Evolutionary conservation across 805 yeast genomes (phyloP).

Genomic region (Candida glaebosa): DNA sequence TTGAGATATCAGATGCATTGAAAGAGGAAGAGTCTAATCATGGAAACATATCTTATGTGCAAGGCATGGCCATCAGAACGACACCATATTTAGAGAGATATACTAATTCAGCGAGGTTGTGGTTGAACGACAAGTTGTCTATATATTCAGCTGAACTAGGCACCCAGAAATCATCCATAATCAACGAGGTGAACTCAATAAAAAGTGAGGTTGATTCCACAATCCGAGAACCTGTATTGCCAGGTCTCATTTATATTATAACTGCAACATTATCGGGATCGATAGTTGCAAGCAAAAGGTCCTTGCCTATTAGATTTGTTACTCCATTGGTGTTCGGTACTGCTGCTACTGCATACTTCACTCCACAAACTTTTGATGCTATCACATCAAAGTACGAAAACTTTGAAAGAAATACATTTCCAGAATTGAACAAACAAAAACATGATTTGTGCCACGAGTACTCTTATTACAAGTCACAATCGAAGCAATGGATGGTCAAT

Average conservation of each 20-base stretch:
- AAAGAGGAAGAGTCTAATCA: slow-evolving; percentile 36
- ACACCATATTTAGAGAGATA: slow-evolving; percentile 45
- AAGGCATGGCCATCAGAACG: slow-evolving; percentile 55
- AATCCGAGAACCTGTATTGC: slow-evolving; percentile 53
- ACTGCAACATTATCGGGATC: slow-evolving; percentile 58
- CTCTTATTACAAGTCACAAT: slow-evolving; percentile 10
- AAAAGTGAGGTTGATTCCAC: slow-evolving; percentile 26
- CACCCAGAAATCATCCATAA: slow-evolving; percentile 45
- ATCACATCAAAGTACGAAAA: slow-evolving; percentile 20
- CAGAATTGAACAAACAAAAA: slow-evolving; percentile 29
- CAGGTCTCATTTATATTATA: slow-evolving; percentile 50
- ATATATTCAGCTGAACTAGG: slow-evolving; percentile 40
- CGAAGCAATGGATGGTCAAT: slow-evolving; percentile 9
- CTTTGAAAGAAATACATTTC: slow-evolving; percentile 27
- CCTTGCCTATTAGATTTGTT: slow-evolving; percentile 47
- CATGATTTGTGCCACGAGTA: slow-evolving; percentile 13
- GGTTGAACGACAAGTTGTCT: slow-evolving; percentile 34
- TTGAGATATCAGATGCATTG: slow-evolving; percentile 33
- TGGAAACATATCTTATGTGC: slow-evolving; percentile 38
- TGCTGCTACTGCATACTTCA: slow-evolving; percentile 40
- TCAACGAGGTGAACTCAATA: slow-evolving; percentile 38
- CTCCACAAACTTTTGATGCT: slow-evolving; percentile 48
- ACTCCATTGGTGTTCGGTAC: slow-evolving; percentile 51
- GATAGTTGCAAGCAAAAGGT: slow-evolving; percentile 45
- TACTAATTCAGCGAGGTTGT: slow-evolving; percentile 37